These are phyloP conservation scores for Fusarium pininemorale DNA, from an alignment of 2,329 filamentous ascomycete species.

Conservation along the genomic window DNA sequence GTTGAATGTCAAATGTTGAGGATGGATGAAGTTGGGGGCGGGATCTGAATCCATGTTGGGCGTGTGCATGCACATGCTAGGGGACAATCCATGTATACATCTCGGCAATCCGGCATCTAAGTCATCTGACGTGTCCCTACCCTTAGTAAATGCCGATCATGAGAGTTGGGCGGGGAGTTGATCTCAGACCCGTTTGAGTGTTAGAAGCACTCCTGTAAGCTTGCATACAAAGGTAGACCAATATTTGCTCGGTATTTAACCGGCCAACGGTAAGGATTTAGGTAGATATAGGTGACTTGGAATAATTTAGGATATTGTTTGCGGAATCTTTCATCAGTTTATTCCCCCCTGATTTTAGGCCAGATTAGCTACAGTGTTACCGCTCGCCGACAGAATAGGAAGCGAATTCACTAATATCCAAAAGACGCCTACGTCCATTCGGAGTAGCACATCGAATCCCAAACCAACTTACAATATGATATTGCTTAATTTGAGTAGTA, in stretches of 20 bases:
- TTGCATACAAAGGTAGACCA: fast-evolving
- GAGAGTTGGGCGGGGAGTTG: background rate
- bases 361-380: background rate
- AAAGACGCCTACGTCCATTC: fast-evolving
- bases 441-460: background rate
- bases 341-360: background rate
- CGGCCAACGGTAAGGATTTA: background rate
- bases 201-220: background rate
- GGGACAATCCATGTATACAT: background rate
- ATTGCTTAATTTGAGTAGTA: too few species aligned
- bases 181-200: background rate
- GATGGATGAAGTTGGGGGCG: background rate
- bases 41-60: background rate
- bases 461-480: background rate
- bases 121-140: background rate
- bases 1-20: too few species aligned
- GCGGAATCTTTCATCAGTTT: background rate
- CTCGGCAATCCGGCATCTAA: background rate
- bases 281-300: background rate
- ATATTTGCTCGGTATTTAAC: too few species aligned
- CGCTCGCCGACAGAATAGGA: background rate
- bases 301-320: background rate
- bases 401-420: background rate
- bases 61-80: background rate
- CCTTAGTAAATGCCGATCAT: background rate